Conservation (phyloP, 2,329 filamentous ascomycete species). For the Stemphylium lycopersici region DNA sequence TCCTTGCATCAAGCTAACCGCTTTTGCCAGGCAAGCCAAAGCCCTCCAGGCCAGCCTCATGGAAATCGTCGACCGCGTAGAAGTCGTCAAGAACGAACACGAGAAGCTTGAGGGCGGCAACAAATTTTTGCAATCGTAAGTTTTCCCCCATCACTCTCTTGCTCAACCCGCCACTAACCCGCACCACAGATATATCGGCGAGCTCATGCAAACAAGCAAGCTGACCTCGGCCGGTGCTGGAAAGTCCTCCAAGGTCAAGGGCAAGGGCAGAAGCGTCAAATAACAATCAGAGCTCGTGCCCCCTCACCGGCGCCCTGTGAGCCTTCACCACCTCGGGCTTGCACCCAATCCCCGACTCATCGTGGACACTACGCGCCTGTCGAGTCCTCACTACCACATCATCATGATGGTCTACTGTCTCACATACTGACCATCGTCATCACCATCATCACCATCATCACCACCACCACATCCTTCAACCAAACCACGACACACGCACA, state of each 20-base stretch:
- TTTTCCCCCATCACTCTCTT: constrained; percentile 14
- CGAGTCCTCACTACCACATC: constrained; percentile 38
- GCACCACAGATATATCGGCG: constrained; percentile 84
- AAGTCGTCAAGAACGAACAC: constrained; percentile 91
- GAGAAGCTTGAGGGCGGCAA: constrained; percentile 97
- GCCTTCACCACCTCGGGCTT: constrained; percentile 34
- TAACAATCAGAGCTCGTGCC: constrained; percentile 38
- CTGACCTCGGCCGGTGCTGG: constrained; percentile 60
- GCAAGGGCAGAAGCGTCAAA: constrained; percentile 46
- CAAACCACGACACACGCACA: constrained; percentile 18
- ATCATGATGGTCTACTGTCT: constrained; percentile 44
- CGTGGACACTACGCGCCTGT: constrained; percentile 39
- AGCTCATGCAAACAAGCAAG: constrained; percentile 80
- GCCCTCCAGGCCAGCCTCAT: constrained; percentile 86
- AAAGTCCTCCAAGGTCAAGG: constrained; percentile 57
- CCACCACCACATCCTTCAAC: constrained; percentile 11
- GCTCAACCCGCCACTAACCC: constrained; percentile 20
- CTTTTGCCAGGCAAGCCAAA: constrained; percentile 75
- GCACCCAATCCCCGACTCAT: constrained; percentile 35
- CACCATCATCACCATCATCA: too few relatives aligned
- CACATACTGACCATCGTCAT: constrained; percentile 22
- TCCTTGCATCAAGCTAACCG: constrained; percentile 11
- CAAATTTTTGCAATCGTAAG: constrained; percentile 80
- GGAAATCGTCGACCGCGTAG: constrained; percentile 89
- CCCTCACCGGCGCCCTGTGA: constrained; percentile 18